A percentile compares a stretch with the other conserved stretches of the same genome.
Evolutionary conservation across 2,329 filamentous ascomycete species (phyloP).

Genomic region (Periconia sp.): DNA sequence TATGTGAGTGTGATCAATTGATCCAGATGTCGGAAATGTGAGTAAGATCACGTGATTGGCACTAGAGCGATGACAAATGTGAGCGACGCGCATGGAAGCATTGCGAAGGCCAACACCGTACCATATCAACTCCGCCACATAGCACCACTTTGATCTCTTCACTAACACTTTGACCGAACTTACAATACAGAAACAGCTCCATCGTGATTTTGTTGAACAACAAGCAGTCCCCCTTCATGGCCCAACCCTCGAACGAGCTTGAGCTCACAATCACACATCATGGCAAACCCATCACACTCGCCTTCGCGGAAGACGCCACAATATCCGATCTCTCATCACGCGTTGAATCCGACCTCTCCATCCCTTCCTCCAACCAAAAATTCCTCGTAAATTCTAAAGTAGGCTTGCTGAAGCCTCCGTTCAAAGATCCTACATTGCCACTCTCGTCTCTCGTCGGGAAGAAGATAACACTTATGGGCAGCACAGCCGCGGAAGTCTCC

Average conservation of each 20-base stretch:
- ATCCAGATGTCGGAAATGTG: background rate
- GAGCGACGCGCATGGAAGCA: constrained; percentile 35
- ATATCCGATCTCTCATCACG: constrained; percentile 61
- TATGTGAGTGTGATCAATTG: background rate
- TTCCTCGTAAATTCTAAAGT: constrained; percentile 65
- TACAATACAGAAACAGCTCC: constrained; percentile 8
- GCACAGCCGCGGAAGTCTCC: constrained; percentile 62
- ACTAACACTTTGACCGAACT: constrained; percentile 22
- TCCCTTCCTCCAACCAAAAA: constrained; percentile 68
- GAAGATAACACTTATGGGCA: constrained; percentile 68
- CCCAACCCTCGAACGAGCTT: constrained; percentile 12
- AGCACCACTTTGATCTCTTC: constrained; percentile 29
- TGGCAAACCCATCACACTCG: constrained; percentile 52
- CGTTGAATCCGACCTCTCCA: constrained; percentile 58
- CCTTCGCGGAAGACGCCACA: constrained; percentile 54
- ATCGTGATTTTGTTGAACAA: background rate
- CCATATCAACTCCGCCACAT: constrained; percentile 14
- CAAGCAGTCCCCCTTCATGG: constrained; percentile 1
- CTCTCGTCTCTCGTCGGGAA: constrained; percentile 56
- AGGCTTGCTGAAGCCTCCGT: constrained; percentile 65
- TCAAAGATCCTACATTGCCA: constrained; percentile 59
- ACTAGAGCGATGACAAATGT: constrained; percentile 38
- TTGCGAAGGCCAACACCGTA: constrained; percentile 35
- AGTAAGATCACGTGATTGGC: constrained; percentile 3
- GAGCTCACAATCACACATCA: constrained; percentile 58